Evolutionary conservation across 768 basidiomycete genomes (phyloP), one percentile per base, ranked within the genome.

Genomic region (Termitomyces sp.): DNA sequence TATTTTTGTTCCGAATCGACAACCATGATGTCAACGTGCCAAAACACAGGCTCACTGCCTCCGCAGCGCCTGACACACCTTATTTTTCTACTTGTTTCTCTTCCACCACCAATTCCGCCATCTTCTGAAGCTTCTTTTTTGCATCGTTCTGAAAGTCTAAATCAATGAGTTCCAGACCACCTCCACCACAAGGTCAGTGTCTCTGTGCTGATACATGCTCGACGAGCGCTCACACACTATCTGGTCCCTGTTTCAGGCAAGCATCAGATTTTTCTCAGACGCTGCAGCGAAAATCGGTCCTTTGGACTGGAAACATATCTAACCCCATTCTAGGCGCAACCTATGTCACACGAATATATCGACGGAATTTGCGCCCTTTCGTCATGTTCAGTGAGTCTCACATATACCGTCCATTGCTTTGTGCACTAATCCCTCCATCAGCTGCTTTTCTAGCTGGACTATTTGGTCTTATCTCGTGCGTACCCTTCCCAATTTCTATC

Each of bases 401-500:
- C 46, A 6, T 18, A 8, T 2, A 42, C 22, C 8, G 12, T 54
- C 5, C 52, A 26, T 31, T 26, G 51, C 3, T 7, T 39, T 47
- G 7, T 33, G 10, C n/a, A 12, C 8, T n/a, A 26, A 42, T 37
- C 18, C 12, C 36, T 15, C 16, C 16, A 33, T 4, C 56, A 81
- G 80, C 73, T 50, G 73, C 79, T 2, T 58, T 79, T 45, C 33
- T 86, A 24, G 75, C 73, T 24, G 81, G 78, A 6, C 55, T 90
- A 16, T 91, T 87, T 85, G 65, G 80, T 24, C 70, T 91, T 9
- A 70, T 82, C 58, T 81, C 80, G 89, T 90, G 68, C 70, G 88
- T 77, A 24, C 0, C n/a, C 31, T 5, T 49, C 45, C 39, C 5
- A 9, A n/a, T 37, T 1, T 15, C 20, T 6, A 36, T 34, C 22